Base-by-base conservation (phyloP, 805 yeast genomes). In the Kazachstania taianensis region DNA sequence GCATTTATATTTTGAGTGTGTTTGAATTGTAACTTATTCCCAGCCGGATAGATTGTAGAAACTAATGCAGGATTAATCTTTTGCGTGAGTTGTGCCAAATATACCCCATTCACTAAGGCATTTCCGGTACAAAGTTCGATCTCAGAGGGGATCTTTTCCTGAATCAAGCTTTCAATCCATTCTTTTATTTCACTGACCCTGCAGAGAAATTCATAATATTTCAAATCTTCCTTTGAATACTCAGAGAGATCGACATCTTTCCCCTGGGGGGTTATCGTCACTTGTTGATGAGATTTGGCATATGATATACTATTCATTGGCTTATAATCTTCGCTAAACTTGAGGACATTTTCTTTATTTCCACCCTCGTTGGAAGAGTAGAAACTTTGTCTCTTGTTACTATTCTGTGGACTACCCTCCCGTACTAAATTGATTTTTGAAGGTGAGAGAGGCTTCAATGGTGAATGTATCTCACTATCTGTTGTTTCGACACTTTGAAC, bases 1-100 rank as follows among this genome's bases (percentile, higher is more conserved):
- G 76, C 67, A 48, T 85, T 84, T 52, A 92, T 89, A 54, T 92
- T 92, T 53, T 92, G 96, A 0, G 95, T 84, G 56, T 85, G 95
- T 42, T 81, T 76, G 65, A 84, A 92, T 54, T 85, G 87, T 27
- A 87, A 66, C 44, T 66, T 81, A 46, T 70, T 70, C 33, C 74
- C 74, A 48, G 72, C 62, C 25, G 75, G 75, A 12, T 68, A 65
- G 8, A 81, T 53, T 55, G 73, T 57, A 45, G 66, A 63, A 33
- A 76, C 76, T 36, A 72, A 62, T 0, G 72, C 68, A 0, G 96
- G 89, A 32, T 80, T 73, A 36, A 92, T 75, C 2, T 66, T 70
- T 46, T 75, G 72, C 7, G 94, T 77, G 28, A 89, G 58, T 50
- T 81, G 76, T 2, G 96, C 96, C 24, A 92, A 62, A 30, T 76